Conservation (phyloP, 208 protist species). For the Naegleria lovaniensis region DNA sequence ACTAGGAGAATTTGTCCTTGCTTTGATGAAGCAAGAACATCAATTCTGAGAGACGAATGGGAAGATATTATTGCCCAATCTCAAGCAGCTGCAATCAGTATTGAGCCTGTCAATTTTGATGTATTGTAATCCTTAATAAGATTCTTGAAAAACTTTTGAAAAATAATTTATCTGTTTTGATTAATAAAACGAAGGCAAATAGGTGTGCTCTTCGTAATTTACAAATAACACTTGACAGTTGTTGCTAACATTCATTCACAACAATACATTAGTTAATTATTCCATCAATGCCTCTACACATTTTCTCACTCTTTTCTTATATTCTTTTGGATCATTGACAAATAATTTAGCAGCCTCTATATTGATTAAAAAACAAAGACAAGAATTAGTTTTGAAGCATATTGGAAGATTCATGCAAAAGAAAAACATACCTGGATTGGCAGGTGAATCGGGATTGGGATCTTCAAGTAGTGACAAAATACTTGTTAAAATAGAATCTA, state of each 20-base stretch:
- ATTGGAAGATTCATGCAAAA: too few species aligned
- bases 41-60: not conserved
- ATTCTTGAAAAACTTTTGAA: too few species aligned
- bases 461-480: constrained; percentile 89
- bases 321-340: not conserved
- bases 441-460: constrained; percentile 86
- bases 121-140: too few species aligned
- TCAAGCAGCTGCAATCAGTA: not conserved
- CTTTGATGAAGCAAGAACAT: not conserved
- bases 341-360: constrained; percentile 1
- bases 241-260: too few species aligned
- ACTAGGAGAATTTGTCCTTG: constrained; percentile 12
- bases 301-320: constrained; percentile 7
- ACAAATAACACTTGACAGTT: too few species aligned
- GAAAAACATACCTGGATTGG: constrained; percentile 64
- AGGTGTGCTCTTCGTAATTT: too few species aligned
- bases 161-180: too few species aligned
- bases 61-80: constrained; percentile 13
- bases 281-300: not conserved
- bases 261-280: not conserved
- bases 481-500: constrained; percentile 83
- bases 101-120: not conserved
- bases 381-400: too few species aligned
- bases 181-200: too few species aligned
- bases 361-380: too few species aligned